Evolutionary conservation across 73 alveolate genomes (phyloP), one percentile per base, ranked within the genome.

Genomic region (Paramecium primaurelia): DNA sequence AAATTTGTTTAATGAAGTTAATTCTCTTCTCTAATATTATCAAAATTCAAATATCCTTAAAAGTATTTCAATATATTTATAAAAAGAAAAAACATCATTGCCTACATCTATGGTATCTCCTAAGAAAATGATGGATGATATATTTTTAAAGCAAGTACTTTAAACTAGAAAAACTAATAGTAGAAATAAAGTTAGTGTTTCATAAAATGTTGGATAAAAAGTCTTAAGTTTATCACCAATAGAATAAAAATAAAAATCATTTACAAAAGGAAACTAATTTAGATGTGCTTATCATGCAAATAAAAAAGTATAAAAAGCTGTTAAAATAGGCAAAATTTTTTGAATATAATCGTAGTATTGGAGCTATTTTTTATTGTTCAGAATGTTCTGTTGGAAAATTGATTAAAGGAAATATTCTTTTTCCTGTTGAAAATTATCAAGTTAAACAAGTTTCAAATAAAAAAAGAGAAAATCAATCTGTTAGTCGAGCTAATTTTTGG

Each of bases 401-500:
- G 14, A 32, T 80, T 3, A 80, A 80, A 32, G 91, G 91, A 26
- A 75, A 75, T 42, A 75, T 75, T 10, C 60, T 75, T 25, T 75
- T 38, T 18, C 88, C 88, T 32, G 88, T 42, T 0, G 88, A 75
- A 75, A 38, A 38, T 8, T 75, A 75, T 64, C 22, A 64, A 26
- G 59, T 38, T 16, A 73, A 73, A 16, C 28, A 73, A 40, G 59
- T 22, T 40, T 73, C 87, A 73, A 73, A 73, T 45, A 80, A 80
- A 80, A 45, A 80, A 36, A 40, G 91, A 47, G 91, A 80, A 47
- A 80, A 80, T 80, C 28, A 80, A 22, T 80, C 91, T 38, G 91
- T 80, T 49, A 80, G 91, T 80, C n/a, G 91, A 49, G 91, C 91
- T 22, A 80, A 80, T 36, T 80, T 80, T 25, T 80, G 91, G 91